phyloP scores from a whole-genome alignment of 495 filamentous ascomycete species.

The Aspergillus olivimuriae region DNA sequence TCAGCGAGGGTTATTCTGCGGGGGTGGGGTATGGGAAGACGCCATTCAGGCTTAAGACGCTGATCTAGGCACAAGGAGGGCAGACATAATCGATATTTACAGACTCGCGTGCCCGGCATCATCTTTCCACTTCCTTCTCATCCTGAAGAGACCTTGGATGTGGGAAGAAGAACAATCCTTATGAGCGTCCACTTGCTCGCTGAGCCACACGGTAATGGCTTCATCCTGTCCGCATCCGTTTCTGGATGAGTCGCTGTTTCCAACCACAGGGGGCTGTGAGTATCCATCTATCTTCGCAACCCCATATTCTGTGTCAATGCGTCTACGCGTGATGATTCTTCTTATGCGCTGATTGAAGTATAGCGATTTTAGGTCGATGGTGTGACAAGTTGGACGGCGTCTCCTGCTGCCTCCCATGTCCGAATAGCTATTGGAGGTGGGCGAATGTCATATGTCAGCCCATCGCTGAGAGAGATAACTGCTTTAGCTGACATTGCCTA shows the following conservation, averaged over 20 bases:
- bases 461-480: neutral
- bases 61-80: neutral
- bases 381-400: neutral
- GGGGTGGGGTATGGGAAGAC: neutral
- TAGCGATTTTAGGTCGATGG: conserved; percentile 1
- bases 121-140: neutral
- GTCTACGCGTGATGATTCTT: neutral
- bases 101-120: neutral
- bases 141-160: neutral
- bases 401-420: conserved; percentile 4
- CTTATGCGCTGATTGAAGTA: neutral
- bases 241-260: conserved; percentile 1
- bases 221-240: conserved; percentile 4
- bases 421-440: neutral
- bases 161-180: neutral
- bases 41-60: neutral
- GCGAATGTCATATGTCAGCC: conserved; percentile 2
- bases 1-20: neutral
- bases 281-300: neutral
- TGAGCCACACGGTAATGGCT: neutral
- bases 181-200: neutral
- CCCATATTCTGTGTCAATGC: neutral
- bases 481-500: neutral
- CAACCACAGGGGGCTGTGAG: conserved; percentile 1
- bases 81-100: neutral